phyloP scores from a whole-genome alignment of 257 asterid genomes.

The Schizonepeta tenuifolia region DNA sequence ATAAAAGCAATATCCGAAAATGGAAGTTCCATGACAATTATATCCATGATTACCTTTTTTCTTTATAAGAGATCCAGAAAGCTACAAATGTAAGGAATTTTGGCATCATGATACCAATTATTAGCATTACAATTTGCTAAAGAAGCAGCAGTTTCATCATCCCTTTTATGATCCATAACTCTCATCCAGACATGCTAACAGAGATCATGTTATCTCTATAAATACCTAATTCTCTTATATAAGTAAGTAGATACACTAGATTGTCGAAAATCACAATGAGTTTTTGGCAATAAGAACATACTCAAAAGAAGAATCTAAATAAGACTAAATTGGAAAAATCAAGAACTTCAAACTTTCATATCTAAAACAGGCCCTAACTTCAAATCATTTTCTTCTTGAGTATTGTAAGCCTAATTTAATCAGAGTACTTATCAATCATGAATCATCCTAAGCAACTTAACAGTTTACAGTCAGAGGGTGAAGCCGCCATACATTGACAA shows the following conservation, averaged over 20 bases:
- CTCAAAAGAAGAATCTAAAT: not conserved
- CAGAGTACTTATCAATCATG: not conserved
- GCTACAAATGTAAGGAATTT: not conserved
- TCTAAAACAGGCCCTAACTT: slow-evolving; percentile 4
- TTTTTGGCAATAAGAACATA: not conserved
- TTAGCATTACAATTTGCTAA: not conserved
- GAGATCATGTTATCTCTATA: not conserved
- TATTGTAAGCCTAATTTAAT: slow-evolving; percentile 5
- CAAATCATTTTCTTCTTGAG: slow-evolving; percentile 6
- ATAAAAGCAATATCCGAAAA: slow-evolving; percentile 17
- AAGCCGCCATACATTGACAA: not conserved
- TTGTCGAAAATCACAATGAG: not conserved
- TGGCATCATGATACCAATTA: slow-evolving; percentile 6
- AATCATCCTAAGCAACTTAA: not conserved
- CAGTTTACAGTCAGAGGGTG: not conserved
- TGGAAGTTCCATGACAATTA: not conserved
- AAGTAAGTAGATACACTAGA: not conserved
- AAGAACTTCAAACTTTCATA: slow-evolving; percentile 9
- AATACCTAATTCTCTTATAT: slow-evolving; percentile 10
- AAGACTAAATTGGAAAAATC: not conserved
- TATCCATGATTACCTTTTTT: not conserved
- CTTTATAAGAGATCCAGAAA: not conserved
- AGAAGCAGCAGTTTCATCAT: slow-evolving; percentile 7
- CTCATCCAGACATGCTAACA: not conserved
- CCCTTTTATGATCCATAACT: slow-evolving; percentile 4